Evolutionary conservation across 2,329 filamentous ascomycete species (phyloP).

Genomic region (Rutstroemia sp.): DNA sequence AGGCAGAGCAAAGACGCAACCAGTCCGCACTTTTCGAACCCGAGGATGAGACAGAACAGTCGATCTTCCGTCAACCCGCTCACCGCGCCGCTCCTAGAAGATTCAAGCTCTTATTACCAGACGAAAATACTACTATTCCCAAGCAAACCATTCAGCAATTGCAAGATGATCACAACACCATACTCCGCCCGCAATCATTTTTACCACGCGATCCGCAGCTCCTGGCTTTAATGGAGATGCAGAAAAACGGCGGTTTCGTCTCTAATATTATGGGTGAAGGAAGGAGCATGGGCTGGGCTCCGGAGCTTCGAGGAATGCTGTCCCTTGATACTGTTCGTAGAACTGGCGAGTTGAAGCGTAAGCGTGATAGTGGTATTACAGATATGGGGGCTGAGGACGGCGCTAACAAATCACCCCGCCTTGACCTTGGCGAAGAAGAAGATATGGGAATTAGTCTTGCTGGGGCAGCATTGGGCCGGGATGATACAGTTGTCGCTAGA

Average conservation of each 20-base stretch:
- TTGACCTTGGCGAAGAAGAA: slow-evolving; percentile 58
- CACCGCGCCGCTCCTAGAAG: slow-evolving; percentile 60
- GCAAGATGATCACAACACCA: slow-evolving; percentile 78
- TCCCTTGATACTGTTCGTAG: slow-evolving; percentile 75
- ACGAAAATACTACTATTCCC: slow-evolving; percentile 68
- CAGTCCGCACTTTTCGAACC: slow-evolving; percentile 53
- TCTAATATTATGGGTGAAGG: slow-evolving; percentile 78
- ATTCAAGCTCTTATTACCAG: slow-evolving; percentile 75
- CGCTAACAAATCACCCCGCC: slow-evolving; percentile 56
- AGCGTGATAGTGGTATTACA: slow-evolving; percentile 81
- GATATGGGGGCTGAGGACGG: slow-evolving; percentile 61
- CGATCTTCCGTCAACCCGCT: slow-evolving; percentile 58
- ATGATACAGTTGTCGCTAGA: slow-evolving; percentile 34
- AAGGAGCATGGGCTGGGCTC: slow-evolving; percentile 74
- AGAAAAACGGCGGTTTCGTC: slow-evolving; percentile 85
- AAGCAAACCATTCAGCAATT: slow-evolving; percentile 76
- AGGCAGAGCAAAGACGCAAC: slow-evolving; percentile 41
- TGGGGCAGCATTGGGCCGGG: slow-evolving; percentile 41
- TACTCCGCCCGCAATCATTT: slow-evolving; percentile 75
- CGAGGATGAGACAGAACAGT: slow-evolving; percentile 45
- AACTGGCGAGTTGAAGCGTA: slow-evolving; percentile 80
- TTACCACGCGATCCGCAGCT: slow-evolving; percentile 82
- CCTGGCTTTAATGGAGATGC: slow-evolving; percentile 83
- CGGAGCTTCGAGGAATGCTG: slow-evolving; percentile 87
- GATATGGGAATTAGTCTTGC: slow-evolving; percentile 36